Evolutionary conservation across 768 basidiomycete genomes (phyloP), one percentile per base, ranked within the genome.

Genomic region (Tricholoma flavovirens): DNA sequence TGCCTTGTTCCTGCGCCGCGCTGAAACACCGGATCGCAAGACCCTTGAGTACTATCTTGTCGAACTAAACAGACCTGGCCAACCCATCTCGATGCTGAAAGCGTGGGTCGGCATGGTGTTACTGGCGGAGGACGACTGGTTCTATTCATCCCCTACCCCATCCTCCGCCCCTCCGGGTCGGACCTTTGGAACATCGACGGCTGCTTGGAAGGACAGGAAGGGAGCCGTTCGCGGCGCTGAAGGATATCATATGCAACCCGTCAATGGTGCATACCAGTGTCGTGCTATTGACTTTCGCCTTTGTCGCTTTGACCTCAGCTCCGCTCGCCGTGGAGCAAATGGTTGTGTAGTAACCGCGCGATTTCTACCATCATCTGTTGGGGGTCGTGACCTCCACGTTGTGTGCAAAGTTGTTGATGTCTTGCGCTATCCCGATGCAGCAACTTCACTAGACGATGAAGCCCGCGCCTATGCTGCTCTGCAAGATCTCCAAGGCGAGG

Each of bases 231-330:
- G 43, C 21, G 22, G 0, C 2, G 43, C 43, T 22, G 43, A 24
- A 24, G 12, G 4, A 12, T 45, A 45, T 45, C 43, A 45, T 45
- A 22, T 22, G 43, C 43, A 24, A 24, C 43, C 43, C 22, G 9
- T 45, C 43, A 45, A 45, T 32, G 32, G 50, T 33, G n/a, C 12
- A 11, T 32, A 33, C 33, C 32, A 51, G 32, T 30, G 56, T 52
- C 56, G 58, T 29, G 35, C 43, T 49, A 51, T 63, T 26, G 60
- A 61, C 55, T 59, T 61, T 53, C 57, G 26, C 32, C 60, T 61
- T 5, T 63, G 62, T 46, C 19, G 49, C 32, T 57, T 63, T 51
- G 40, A 59, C 24, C 52, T 57, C 8, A 59, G 53, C 53, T 49
- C 59, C 60, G 48, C 14, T 24, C 43, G 22, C 21, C 43, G 22